Evolutionary conservation across 331 rosid species (phyloP), one percentile per base, ranked within the genome.

Genomic region (Spiraea crenata): DNA sequence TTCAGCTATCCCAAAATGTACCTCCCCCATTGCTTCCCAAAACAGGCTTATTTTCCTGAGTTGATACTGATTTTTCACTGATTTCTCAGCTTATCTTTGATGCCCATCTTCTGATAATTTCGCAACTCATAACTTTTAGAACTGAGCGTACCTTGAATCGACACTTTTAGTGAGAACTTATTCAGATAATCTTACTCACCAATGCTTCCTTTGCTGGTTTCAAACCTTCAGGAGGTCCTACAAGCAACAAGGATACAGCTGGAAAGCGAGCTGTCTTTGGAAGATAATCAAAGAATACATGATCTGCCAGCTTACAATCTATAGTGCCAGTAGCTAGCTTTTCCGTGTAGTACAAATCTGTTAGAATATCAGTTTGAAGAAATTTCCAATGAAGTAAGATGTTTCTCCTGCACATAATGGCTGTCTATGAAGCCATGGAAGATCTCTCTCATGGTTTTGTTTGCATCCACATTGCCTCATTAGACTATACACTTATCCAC

Each of bases 231-330:
- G 99, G 97, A 87, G 76, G 99, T 95, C 49, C 71, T 95, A 47
- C 95, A 86, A 76, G 85, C 83, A 70, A 95, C 97, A 11, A 34
- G 96, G 74, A 82, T 63, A 35, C 97, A 95, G 78, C 69, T 95
- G 82, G 97, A 95, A 82, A 91, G 95, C 78, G 97, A 95, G 83
- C 71, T 95, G 59, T 83, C 89, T 51, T 84, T 95, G 70, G 96
- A 95, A 81, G 99, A 91, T 79, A 68, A 88, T 35, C 76, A 84
- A 65, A 82, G 76, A 74, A 82, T 95, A 82, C 85, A 85, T 82
- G 97, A 95, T 63, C 75, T 95, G 39, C 97, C 97, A 3, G 96
- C 96, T 19, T 91, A 91, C 67, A 95, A 95, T 84, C 82, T 95
- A 47, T 75, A 91, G 87, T 85, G 65, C 75, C 83, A 79, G 72